phyloP scores from a whole-genome alignment of 306 rosid genomes.

The Cucumis cinereus region DNA sequence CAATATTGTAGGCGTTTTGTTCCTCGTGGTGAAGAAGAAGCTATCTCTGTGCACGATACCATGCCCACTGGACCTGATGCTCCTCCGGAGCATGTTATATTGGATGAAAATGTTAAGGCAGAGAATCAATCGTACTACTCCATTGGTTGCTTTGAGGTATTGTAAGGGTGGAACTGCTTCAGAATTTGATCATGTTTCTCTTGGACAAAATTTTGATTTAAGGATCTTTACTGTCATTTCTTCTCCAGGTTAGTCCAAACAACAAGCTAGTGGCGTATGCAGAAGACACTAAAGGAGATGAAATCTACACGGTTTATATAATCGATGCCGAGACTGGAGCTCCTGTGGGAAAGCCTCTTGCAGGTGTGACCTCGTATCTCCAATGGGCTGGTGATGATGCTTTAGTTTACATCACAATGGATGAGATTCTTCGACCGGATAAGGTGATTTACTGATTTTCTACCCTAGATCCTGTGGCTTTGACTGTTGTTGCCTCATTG shows the following conservation, averaged over 20 bases:
- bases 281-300: conserved; percentile 87
- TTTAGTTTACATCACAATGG: conserved; percentile 73
- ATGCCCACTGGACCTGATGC: conserved; percentile 60
- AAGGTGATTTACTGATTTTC: conserved; percentile 43
- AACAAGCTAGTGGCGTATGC: conserved; percentile 75
- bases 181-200: conserved; percentile 2
- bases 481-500: background rate
- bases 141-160: conserved; percentile 46
- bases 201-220: background rate
- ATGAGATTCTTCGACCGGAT: conserved; percentile 73
- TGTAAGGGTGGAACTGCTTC: background rate
- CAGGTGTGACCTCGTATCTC: conserved; percentile 36
- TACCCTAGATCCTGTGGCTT: background rate
- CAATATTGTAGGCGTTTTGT: conserved; percentile 63
- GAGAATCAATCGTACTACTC: conserved; percentile 41
- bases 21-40: conserved; percentile 21
- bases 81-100: conserved; percentile 63
- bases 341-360: conserved; percentile 47
- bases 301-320: conserved; percentile 63
- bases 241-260: conserved; percentile 68
- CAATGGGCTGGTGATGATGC: conserved; percentile 67
- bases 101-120: conserved; percentile 80
- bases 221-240: background rate
- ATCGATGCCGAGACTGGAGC: conserved; percentile 63
- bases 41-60: conserved; percentile 45